These are phyloP conservation scores for Pythium utonaiense DNA, from an alignment of 352 stramenopile species.

Conservation along the genomic window DNA sequence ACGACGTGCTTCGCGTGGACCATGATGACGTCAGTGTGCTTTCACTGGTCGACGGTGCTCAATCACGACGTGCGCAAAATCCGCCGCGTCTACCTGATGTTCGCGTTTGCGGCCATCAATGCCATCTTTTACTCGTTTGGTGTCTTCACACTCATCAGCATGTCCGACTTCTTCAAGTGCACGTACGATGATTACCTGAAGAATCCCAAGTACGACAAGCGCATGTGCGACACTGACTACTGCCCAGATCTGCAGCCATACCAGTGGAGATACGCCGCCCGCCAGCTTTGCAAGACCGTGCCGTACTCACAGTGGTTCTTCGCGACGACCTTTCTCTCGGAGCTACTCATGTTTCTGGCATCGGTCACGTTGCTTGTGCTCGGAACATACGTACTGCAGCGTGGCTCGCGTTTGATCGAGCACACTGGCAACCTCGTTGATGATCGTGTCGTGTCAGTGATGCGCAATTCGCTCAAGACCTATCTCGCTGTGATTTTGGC, in stretches of 20 bases:
- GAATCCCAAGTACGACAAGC: conserved; percentile 70
- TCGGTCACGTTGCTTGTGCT: conserved; percentile 62
- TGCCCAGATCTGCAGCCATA: conserved; percentile 75
- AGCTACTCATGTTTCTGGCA: conserved; percentile 61
- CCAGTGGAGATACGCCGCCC: conserved; percentile 73
- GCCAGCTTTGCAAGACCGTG: conserved; percentile 66
- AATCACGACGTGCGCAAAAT: conserved; percentile 61
- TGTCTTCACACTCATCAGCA: conserved; percentile 67
- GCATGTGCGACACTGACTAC: conserved; percentile 68
- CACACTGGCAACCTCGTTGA: conserved; percentile 73
- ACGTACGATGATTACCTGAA: conserved; percentile 86
- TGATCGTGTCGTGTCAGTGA: conserved; percentile 65
- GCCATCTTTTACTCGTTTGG: conserved; percentile 57
- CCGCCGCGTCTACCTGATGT: conserved; percentile 47
- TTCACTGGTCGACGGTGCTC: conserved; percentile 79
- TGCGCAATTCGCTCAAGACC: conserved; percentile 77
- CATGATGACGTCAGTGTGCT: conserved; percentile 85
- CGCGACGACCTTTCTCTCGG: conserved; percentile 38
- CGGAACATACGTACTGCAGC: conserved; percentile 63
- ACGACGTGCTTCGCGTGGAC: conserved; percentile 75
- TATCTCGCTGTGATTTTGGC: conserved; percentile 73
- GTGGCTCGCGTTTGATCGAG: conserved; percentile 64
- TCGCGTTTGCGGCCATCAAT: conserved; percentile 64
- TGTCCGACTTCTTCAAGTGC: conserved; percentile 82
- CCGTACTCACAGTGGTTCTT: conserved; percentile 65